Base-by-base conservation (phyloP, 2,329 filamentous ascomycete species). In the Monosporascus sp. region DNA sequence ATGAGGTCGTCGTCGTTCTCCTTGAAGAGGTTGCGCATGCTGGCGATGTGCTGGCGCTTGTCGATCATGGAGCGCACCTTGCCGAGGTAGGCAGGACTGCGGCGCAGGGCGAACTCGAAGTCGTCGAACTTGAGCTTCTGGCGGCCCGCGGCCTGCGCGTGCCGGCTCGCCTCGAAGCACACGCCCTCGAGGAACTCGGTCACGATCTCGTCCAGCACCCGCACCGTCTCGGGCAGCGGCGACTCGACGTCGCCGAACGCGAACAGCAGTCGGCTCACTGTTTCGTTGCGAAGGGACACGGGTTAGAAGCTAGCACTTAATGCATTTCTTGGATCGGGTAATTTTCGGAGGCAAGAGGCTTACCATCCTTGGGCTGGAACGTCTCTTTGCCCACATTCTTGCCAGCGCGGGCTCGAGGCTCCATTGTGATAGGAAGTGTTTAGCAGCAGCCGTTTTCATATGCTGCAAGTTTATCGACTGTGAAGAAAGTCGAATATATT, bases 91-190 rank as follows among this genome's bases (percentile, higher is more conserved):
- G 82, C 78, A 8, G 89, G 86, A 65, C 97, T 95, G 59, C 88
- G 84, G 35, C 94, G 84, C 62, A 97, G 83, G 40, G 91, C 91
- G 72, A 96, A 99, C 66, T 95, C 91, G 74, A 99, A 96, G 72
- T 99, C 94, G 66, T 97, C 93, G 65, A 96, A 89, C 71, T 99
- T 99, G 74, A 99, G 91, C 74, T 99, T 99, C 65, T 96, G 90
- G 2, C 94, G 88, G 0, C 91, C 88, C 2, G 89, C 86, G 71
- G 96, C 90, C 69, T 89, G 86, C 1, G 94, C 94, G 51, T 87
- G 86, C 45, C 89, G 85, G 5, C 91, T 90, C 4, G 94, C 93
- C 67, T 91, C 87, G 75, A 96, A 94, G 72, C 89, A 93, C 52
- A 94, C 86, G 70, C 94, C 91, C 68, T 96, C 91, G 69, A 97